Evolutionary conservation across 495 filamentous ascomycete genomes (phyloP), one percentile per base, ranked within the genome.

Genomic region (Parathielavia appendiculata): DNA sequence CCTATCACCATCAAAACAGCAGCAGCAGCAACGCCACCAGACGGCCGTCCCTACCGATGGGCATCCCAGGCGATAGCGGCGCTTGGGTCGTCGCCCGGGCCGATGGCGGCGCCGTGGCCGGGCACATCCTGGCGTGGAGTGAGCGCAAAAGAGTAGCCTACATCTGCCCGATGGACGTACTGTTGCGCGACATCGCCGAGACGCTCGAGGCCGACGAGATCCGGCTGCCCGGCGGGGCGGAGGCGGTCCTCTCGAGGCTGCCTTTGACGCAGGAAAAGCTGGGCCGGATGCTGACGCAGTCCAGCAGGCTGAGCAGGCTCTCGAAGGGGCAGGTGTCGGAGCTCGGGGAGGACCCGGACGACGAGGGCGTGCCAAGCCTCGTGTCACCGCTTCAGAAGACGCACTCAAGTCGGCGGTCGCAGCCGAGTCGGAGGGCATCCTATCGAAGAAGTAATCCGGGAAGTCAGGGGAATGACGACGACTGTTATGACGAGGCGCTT

Each of bases 161-260:
- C 73, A 91, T 97, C 60, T 88, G 88, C 56, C 92, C 92, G 4
- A 97, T 97, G 92, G 89, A 97, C 53, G 80, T 96, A 7, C 73
- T 95, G 19, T 77, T 97, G 16, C 79, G 85, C 39, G 92, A 97
- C 65, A 96, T 97, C 58, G 83, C 84, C 19, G 83, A 84, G 44
- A 88, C 85, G 1, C 76, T 97, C 7, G 80, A 79, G 11, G 86
- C 84, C 0, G 59, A 60, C 3, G 74, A 73, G 22, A 75, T 87
- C 11, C 64, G 75, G 12, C 71, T 87, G 9, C 84, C 84, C 0
- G 76, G 80, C 1, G 67, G 67, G 20, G 56, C 67, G 45, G 56
- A 67, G 45, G 45, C 63, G 17, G 22, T 67, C 35, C 55, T 63
- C 35, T 54, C 51, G 32, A 51, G 41, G 26, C 19, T 44, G 14